Evolutionary conservation across 2,329 filamentous ascomycete genomes (phyloP).

Genomic region (Chaetomium sp.): DNA sequence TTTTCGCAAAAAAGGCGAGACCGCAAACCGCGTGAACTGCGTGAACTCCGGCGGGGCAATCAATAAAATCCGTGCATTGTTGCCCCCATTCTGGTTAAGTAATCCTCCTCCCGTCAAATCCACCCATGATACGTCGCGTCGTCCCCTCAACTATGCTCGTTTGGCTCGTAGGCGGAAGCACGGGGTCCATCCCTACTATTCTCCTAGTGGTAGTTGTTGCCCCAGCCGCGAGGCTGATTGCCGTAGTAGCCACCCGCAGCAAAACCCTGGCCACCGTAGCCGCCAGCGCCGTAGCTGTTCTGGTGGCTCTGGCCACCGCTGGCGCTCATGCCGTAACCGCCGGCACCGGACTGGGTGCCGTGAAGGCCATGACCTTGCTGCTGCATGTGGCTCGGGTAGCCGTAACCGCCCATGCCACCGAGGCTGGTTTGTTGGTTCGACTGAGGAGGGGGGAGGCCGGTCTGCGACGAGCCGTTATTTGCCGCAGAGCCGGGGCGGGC

Average conservation of each 20-base stretch:
- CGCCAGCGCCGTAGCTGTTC: constrained; percentile 54
- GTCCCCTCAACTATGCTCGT: background rate
- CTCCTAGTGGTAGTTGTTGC: constrained; percentile 55
- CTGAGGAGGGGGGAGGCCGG: constrained; percentile 58
- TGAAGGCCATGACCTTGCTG: constrained; percentile 53
- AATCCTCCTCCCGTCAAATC: background rate
- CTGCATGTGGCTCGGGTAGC: constrained; percentile 56
- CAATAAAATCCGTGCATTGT: background rate
- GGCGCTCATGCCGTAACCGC: constrained; percentile 57
- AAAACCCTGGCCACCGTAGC: constrained; percentile 53
- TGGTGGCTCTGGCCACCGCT: constrained; percentile 55
- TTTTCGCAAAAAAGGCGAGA: background rate
- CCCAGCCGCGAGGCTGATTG: constrained; percentile 58
- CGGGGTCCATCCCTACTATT: constrained; percentile 5
- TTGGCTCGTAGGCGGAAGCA: background rate
- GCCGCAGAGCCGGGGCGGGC: constrained; percentile 61
- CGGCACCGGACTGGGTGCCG: constrained; percentile 48
- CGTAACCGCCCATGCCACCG: constrained; percentile 52
- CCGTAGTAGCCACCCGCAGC: constrained; percentile 51
- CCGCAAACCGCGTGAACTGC: background rate
- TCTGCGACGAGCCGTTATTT: constrained; percentile 55
- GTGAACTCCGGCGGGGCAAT: background rate
- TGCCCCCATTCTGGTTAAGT: background rate
- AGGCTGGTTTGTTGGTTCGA: constrained; percentile 51
- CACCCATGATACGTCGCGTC: background rate